A percentile compares a stretch with the other conserved stretches of the same genome.
Evolutionary conservation across 192 early-diverging fungal species (phyloP).

Genomic region (Backusella westeae): DNA sequence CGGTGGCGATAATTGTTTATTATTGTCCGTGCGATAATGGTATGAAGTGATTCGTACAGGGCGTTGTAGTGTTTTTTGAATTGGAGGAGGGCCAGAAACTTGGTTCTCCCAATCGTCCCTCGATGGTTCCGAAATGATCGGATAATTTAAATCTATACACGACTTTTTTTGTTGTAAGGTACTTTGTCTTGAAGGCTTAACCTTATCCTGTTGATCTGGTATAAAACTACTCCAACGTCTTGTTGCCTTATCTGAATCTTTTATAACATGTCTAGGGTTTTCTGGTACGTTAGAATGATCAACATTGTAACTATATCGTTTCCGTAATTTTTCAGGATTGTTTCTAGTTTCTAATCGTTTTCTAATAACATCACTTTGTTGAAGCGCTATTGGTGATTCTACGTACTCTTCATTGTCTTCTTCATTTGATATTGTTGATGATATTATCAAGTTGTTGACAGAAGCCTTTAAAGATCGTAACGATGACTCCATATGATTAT

Average conservation of each 20-base stretch:
- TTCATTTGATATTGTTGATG: background rate
- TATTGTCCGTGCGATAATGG: background rate
- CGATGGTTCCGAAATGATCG: background rate
- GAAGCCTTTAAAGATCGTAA: background rate
- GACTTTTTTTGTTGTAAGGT: background rate
- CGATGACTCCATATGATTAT: background rate
- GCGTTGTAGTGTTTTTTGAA: background rate
- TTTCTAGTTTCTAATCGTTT: background rate
- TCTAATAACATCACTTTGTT: background rate
- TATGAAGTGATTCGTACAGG: background rate
- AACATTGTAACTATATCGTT: background rate
- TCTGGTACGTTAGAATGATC: conserved; percentile 4
- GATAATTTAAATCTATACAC: background rate
- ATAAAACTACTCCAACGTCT: background rate
- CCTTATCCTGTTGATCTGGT: background rate
- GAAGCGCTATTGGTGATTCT: background rate
- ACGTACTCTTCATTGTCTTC: background rate
- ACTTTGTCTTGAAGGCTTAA: background rate
- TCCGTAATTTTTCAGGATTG: background rate
- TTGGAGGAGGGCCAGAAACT: background rate
- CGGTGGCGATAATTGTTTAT: background rate
- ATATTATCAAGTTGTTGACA: background rate
- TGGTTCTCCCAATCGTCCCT: background rate
- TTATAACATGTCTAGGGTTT: background rate
- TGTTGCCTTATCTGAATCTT: background rate